Conservation (phyloP, 306 rosid genomes). For the Prunus salicina region DNA sequence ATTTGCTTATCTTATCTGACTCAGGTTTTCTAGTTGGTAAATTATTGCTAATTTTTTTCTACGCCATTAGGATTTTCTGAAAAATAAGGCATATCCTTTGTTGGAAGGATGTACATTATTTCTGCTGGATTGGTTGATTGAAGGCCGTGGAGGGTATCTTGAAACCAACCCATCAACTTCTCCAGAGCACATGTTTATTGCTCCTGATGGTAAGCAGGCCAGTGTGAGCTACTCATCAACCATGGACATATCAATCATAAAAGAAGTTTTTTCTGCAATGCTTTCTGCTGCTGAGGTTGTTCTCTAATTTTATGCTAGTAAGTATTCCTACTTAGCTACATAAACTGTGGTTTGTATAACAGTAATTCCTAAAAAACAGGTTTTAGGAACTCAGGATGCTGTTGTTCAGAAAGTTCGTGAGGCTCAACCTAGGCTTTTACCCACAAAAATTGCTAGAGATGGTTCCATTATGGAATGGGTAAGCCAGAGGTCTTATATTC, state of each 20-base stretch:
- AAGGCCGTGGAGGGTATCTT: constrained; percentile 70
- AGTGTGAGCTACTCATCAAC: constrained; percentile 97
- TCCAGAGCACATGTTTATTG: constrained; percentile 90
- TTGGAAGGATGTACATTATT: constrained; percentile 87
- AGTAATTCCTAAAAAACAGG: constrained; percentile 39
- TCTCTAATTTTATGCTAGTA: constrained; percentile 18
- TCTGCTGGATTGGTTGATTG: constrained; percentile 97
- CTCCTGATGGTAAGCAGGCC: constrained; percentile 80
- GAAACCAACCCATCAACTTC: constrained; percentile 98
- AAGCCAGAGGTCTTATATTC: constrained; percentile 24
- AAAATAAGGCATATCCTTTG: constrained; percentile 87
- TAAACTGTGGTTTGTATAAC: constrained; percentile 11
- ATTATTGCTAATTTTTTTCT: constrained; percentile 25
- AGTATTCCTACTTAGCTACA: constrained; percentile 2
- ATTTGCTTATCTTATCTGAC: not conserved
- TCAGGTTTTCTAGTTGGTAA: constrained; percentile 1
- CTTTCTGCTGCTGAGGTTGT: constrained; percentile 84
- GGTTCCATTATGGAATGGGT: constrained; percentile 98
- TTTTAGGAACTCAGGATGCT: constrained; percentile 67
- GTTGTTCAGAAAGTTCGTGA: constrained; percentile 46
- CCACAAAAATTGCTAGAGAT: constrained; percentile 71
- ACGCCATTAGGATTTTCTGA: constrained; percentile 65
- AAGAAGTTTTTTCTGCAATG: constrained; percentile 73
- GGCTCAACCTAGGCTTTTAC: constrained; percentile 68
- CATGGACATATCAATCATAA: constrained; percentile 87